Conservation (phyloP, 2,329 filamentous ascomycete species). For the Didymella pinodella region DNA sequence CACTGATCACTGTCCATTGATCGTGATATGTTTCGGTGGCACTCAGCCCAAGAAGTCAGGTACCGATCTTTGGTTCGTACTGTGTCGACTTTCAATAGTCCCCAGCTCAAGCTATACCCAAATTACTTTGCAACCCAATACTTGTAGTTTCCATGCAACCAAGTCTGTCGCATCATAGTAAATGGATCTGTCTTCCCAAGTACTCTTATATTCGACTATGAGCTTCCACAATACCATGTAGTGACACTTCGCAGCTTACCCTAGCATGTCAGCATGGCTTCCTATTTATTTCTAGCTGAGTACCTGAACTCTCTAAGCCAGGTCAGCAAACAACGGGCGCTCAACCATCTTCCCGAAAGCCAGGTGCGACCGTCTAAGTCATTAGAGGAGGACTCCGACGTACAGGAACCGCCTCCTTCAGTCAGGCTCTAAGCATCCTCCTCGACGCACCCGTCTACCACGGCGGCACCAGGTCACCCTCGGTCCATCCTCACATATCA, state of each 20-base stretch:
- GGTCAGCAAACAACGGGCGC: neutral
- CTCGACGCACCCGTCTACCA: conserved; percentile 7
- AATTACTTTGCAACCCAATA: too few relatives aligned
- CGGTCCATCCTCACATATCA: conserved; percentile 5
- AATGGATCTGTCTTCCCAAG: too few relatives aligned
- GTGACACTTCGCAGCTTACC: neutral
- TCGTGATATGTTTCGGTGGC: too few relatives aligned
- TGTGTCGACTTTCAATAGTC: too few relatives aligned
- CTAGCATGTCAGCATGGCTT: neutral
- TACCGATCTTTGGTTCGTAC: too few relatives aligned
- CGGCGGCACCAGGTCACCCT: conserved; percentile 5
- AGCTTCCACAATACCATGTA: neutral
- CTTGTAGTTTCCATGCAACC: too few relatives aligned
- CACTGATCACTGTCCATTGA: too few relatives aligned
- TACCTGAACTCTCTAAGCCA: neutral
- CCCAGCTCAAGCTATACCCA: too few relatives aligned
- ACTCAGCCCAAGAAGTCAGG: too few relatives aligned
- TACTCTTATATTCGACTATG: neutral
- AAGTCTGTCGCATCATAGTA: too few relatives aligned
- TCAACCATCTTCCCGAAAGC: conserved; percentile 1
- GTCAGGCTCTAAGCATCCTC: conserved; percentile 2
- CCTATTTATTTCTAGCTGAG: neutral
- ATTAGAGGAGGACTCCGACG: neutral
- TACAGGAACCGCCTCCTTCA: conserved; percentile 6
- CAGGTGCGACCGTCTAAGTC: neutral